Conservation (phyloP, 169 alveolate genomes). For the Plasmodium vivax region DNA sequence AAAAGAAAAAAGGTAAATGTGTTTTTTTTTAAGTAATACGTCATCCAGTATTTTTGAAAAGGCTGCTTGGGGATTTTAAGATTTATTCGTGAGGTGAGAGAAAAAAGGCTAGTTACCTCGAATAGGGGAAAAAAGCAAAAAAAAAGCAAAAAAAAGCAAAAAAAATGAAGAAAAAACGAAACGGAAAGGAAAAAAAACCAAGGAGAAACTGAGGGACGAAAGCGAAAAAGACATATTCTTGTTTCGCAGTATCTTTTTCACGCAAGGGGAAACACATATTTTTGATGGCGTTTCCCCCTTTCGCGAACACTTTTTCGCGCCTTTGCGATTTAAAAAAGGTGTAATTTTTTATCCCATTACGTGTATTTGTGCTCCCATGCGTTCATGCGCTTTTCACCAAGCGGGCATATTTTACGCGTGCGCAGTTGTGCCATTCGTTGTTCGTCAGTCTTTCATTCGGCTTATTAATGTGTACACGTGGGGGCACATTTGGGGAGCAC, state of each 20-base stretch:
- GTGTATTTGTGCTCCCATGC: neutral
- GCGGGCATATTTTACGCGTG: neutral
- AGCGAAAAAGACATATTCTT: conserved; percentile 3
- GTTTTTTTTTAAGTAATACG: neutral
- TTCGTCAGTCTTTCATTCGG: neutral
- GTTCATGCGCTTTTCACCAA: neutral
- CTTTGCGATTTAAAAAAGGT: neutral
- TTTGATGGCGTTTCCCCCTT: neutral
- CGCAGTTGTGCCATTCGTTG: neutral
- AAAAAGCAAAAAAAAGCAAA: neutral
- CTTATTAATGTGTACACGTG: neutral
- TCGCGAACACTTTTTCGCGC: neutral
- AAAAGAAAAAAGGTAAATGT: neutral
- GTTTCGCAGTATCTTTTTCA: neutral
- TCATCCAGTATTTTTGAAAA: neutral
- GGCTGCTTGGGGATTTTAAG: neutral
- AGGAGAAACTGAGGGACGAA: neutral
- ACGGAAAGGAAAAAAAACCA: neutral
- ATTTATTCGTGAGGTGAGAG: neutral
- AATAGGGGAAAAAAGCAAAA: neutral
- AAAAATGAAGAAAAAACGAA: neutral
- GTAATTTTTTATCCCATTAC: neutral
- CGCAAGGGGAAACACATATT: neutral
- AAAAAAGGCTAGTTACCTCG: neutral
- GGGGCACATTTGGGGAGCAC: neutral